These are phyloP conservation scores for Acacia concinna DNA, from an alignment of 331 rosid genomes.

Conservation along the genomic window DNA sequence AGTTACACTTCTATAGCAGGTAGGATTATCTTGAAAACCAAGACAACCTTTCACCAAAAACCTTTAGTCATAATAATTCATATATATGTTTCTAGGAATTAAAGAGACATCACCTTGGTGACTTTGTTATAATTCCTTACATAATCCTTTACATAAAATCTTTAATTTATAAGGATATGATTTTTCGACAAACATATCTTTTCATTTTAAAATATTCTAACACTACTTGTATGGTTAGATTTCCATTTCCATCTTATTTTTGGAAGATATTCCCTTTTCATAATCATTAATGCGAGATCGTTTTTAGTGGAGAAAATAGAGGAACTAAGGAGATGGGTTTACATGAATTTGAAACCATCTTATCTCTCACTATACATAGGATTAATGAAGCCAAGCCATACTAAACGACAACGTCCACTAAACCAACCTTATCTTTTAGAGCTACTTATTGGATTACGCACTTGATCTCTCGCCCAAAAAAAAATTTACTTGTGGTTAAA, in stretches of 20 bases:
- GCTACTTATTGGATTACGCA: constrained; percentile 49
- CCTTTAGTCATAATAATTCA: too few species aligned
- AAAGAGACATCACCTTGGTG: too few species aligned
- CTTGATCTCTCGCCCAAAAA: constrained; percentile 32
- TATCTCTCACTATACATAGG: neutral
- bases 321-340: neutral
- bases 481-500: constrained; percentile 40
- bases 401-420: constrained; percentile 52
- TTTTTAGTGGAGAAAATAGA: constrained; percentile 18
- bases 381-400: neutral
- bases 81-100: too few species aligned
- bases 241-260: constrained; percentile 16
- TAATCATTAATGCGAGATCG: constrained; percentile 5
- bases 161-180: too few species aligned
- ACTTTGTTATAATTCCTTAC: too few species aligned
- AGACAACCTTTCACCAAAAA: too few species aligned
- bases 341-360: neutral
- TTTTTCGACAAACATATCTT: too few species aligned
- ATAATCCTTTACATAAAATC: too few species aligned
- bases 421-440: constrained; percentile 50
- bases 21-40: too few species aligned
- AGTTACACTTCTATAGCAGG: too few species aligned
- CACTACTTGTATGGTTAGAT: constrained; percentile 17
- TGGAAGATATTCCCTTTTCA: constrained; percentile 28
- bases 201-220: too few species aligned